Conservation (phyloP, 2,329 filamentous ascomycete species). For the Fusarium pseudocircinatum region DNA sequence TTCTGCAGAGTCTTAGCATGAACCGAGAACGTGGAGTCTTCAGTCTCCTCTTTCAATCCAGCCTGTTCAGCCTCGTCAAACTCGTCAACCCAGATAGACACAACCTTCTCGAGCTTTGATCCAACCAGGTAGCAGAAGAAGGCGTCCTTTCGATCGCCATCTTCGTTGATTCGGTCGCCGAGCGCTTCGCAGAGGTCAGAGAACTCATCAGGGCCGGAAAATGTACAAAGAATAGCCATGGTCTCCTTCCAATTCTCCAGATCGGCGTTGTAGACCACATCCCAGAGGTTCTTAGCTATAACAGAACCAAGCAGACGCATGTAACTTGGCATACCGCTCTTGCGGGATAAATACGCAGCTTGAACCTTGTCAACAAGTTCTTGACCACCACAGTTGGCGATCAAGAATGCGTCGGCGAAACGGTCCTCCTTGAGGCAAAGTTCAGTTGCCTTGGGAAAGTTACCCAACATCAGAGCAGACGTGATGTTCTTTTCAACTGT, state of each 20-base stretch:
- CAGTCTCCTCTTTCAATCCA: conserved; percentile 72
- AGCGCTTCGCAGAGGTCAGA: conserved; percentile 94
- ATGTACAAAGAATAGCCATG: conserved; percentile 95
- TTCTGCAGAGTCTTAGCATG: conserved; percentile 89
- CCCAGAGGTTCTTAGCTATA: conserved; percentile 96
- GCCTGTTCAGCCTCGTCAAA: conserved; percentile 84
- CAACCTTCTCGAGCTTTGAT: conserved; percentile 97
- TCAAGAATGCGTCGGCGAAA: conserved; percentile 96
- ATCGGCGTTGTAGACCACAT: conserved; percentile 96
- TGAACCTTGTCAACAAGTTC: conserved; percentile 95
- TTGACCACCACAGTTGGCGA: conserved; percentile 95
- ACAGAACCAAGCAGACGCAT: conserved; percentile 89
- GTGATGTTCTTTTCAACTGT: conserved; percentile 88
- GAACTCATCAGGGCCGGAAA: conserved; percentile 90
- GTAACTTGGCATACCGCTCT: conserved; percentile 87
- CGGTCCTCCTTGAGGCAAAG: conserved; percentile 89
- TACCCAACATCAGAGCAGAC: conserved; percentile 84
- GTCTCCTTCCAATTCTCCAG: conserved; percentile 95
- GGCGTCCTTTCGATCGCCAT: conserved; percentile 83
- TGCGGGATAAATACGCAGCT: conserved; percentile 86
- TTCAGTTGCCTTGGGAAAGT: conserved; percentile 90
- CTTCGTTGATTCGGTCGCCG: conserved; percentile 87
- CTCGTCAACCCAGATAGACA: conserved; percentile 91
- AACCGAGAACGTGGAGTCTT: conserved; percentile 88
- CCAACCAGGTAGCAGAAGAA: conserved; percentile 97